Base-by-base conservation (phyloP, 306 rosid species). In the Sicyos edulis region DNA sequence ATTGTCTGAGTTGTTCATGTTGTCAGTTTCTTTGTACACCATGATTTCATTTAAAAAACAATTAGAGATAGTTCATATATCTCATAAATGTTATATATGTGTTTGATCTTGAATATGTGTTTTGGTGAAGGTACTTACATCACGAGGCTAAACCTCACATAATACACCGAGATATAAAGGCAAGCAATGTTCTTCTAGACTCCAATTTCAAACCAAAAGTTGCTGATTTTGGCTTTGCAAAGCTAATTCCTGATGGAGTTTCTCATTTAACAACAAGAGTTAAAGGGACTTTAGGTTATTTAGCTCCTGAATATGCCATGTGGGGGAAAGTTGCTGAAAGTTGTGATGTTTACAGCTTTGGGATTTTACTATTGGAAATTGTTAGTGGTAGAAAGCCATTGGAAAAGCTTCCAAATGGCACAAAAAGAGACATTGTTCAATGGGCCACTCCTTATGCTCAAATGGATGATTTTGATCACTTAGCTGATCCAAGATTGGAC, bases 271-370 rank as follows among this genome's bases (percentile, higher is more conserved):
- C 96, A 0, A 93, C 96, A 17, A 87, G 90, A 34, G 98, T 90
- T 15, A 93, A 90, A 71, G 98, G 93, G 17, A 93, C 98, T 0
- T 88, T 88, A 8, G 98, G 98, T 14, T 92, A 92, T 70, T 82
- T 92, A 24, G 98, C 98, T 6, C 98, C 96, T 1, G 98, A 92
- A 61, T 92, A 92, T 12, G 98, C 98, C 11, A 90, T 92, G 96
- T 92, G 96, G 98, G 92, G 96, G 0, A 88, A 92, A 49, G 98
- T 92, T 54, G 86, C 96, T 0, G 96, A 83, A 74, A 82, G 93
- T 3, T 90, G 96, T 19, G 98, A 92, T 59, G 96, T 92, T 9
- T 92, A 87, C 40, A 90, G 96, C 79, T 92, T 88, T 75, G 98
- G 98, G 19, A 87, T 92, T 76, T 75, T 90, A 70, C 88, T 92